Percentiles rank a stretch among this genome's conserved stretches.
phyloP scores from a whole-genome alignment of 306 rosid genomes.

The Begonia masoniana region DNA sequence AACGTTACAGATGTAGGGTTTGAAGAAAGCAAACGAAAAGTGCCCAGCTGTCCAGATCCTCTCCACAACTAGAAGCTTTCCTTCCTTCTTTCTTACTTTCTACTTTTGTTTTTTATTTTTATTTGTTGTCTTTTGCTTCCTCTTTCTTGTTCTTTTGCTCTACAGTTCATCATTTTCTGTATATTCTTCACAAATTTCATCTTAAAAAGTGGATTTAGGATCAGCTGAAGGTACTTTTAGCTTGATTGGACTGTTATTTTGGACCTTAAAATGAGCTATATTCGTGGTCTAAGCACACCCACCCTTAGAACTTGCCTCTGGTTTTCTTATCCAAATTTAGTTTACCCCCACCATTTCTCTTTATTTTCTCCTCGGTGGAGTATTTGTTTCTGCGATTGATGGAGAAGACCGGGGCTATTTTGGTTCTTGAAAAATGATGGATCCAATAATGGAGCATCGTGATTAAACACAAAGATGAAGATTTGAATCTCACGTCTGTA shows the following conservation, averaged over 20 bases:
- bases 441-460: too few species aligned
- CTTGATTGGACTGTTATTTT: too few species aligned
- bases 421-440: conserved; percentile 19
- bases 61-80: conserved; percentile 65
- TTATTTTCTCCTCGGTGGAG: conserved; percentile 5
- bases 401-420: conserved; percentile 86
- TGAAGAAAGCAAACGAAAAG: conserved; percentile 53
- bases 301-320: too few species aligned
- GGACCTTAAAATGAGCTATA: too few species aligned
- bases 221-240: too few species aligned
- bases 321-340: conserved; percentile 36
- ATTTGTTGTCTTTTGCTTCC: neutral
- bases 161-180: too few species aligned
- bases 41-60: conserved; percentile 98
- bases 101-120: neutral
- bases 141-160: conserved; percentile 11
- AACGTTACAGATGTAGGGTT: conserved; percentile 25
- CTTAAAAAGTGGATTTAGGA: too few species aligned
- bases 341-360: conserved; percentile 76
- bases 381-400: conserved; percentile 11
- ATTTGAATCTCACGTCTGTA: too few species aligned
- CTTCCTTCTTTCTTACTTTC: conserved; percentile 14
- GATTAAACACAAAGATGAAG: too few species aligned
- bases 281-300: too few species aligned
- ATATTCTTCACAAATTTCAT: too few species aligned